Conservation (phyloP, 2,329 filamentous ascomycete species). For the Paecilomyces sp. region DNA sequence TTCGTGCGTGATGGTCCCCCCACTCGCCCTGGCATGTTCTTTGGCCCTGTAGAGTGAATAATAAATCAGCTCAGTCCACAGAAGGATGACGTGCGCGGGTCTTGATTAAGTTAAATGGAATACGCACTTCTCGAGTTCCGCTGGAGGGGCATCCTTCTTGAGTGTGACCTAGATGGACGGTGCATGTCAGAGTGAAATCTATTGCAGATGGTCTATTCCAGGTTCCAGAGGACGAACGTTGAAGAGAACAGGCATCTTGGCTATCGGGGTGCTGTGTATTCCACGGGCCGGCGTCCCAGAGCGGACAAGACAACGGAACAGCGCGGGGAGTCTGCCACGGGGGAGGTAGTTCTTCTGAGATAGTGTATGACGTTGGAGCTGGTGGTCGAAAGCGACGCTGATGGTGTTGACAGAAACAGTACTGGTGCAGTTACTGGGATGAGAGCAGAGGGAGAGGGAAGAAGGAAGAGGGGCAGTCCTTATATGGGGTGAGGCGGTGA, state of each 20-base stretch:
- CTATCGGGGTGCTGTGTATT: not conserved
- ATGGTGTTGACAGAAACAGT: not conserved
- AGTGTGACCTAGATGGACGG: conserved; percentile 60
- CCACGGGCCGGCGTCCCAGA: not conserved
- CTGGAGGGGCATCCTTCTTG: conserved; percentile 60
- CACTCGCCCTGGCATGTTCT: conserved; percentile 64
- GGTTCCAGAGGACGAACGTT: conserved; percentile 21
- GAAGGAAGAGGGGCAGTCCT: not conserved
- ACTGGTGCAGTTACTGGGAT: not conserved
- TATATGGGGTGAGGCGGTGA: not conserved
- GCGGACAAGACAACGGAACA: not conserved
- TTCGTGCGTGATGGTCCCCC: conserved; percentile 77
- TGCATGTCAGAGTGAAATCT: not conserved
- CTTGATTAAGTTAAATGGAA: not conserved
- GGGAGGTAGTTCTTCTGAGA: not conserved
- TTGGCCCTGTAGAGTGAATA: conserved; percentile 55
- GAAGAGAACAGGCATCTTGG: conserved; percentile 33
- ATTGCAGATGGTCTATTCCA: not conserved
- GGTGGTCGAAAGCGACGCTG: not conserved
- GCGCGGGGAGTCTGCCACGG: not conserved
- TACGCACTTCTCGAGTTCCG: conserved; percentile 62
- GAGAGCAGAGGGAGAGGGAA: not conserved
- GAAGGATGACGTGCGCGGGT: not conserved
- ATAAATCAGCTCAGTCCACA: conserved; percentile 8
- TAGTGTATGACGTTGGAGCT: not conserved